Percentiles rank a stretch among this genome's conserved stretches.
Conservation (phyloP, 805 yeast genomes). For the Candida coleopterorum region DNA sequence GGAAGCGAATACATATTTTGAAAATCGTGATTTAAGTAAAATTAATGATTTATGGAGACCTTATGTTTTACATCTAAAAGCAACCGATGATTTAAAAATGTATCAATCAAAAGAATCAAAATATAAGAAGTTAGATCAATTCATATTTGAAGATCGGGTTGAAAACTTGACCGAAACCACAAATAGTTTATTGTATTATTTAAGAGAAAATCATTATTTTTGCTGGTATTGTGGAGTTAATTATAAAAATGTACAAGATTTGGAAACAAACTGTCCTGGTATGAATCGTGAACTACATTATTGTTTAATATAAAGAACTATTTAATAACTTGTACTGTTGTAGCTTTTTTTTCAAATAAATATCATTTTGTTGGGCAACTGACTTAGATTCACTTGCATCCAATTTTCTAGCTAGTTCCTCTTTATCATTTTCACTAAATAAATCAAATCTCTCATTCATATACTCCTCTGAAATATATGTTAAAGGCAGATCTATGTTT, state of each 20-base stretch:
- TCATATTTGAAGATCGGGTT: background rate
- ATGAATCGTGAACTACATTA: slow-evolving; percentile 38
- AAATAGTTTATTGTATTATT: slow-evolving; percentile 28
- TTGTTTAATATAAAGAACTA: slow-evolving; percentile 4
- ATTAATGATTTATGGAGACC: slow-evolving; percentile 42
- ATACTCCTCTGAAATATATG: slow-evolving; percentile 14
- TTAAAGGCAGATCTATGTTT: slow-evolving; percentile 14
- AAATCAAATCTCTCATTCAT: slow-evolving; percentile 17
- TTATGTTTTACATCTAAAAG: slow-evolving; percentile 10
- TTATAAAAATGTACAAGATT: slow-evolving; percentile 33
- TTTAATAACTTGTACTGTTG: slow-evolving; percentile 10
- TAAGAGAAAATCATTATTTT: slow-evolving; percentile 37
- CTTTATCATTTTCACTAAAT: slow-evolving; percentile 9
- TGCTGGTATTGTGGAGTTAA: slow-evolving; percentile 49
- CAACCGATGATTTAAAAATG: slow-evolving; percentile 1
- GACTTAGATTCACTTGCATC: slow-evolving; percentile 15
- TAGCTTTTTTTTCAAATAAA: slow-evolving; percentile 13
- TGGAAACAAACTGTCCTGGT: slow-evolving; percentile 48
- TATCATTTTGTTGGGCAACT: slow-evolving; percentile 15
- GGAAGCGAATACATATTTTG: slow-evolving; percentile 23
- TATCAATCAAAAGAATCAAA: slow-evolving; percentile 8
- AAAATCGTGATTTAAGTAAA: slow-evolving; percentile 18
- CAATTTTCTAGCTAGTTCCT: slow-evolving; percentile 5
- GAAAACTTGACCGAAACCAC: slow-evolving; percentile 21
- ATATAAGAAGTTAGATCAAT: background rate